Evolutionary conservation across 371 early-diverging fungal species (phyloP).

Genomic region (Smittium mucronatum): DNA sequence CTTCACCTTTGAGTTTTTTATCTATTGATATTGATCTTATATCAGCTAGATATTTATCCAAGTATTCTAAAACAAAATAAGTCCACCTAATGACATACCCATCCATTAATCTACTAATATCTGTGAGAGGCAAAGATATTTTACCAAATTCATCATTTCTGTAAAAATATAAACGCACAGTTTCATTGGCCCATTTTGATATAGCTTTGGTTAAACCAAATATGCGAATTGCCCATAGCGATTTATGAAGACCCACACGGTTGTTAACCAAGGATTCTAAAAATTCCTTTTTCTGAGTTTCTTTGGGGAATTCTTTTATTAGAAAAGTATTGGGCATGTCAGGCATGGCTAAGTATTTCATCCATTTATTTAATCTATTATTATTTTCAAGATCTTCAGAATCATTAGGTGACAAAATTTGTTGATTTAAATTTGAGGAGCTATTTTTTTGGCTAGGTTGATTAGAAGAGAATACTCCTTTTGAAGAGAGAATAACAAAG

Average conservation of each 20-base stretch:
- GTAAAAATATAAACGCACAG: neutral
- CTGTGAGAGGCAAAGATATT: neutral
- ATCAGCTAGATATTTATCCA: neutral
- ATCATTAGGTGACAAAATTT: neutral
- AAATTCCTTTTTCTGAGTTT: neutral
- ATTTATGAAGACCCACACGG: neutral
- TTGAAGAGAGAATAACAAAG: neutral
- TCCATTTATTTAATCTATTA: constrained; percentile 1
- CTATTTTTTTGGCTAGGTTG: neutral
- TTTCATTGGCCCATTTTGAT: neutral
- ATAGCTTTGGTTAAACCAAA: neutral
- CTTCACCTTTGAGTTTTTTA: neutral
- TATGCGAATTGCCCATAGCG: neutral
- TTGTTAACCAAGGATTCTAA: neutral
- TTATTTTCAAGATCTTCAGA: neutral
- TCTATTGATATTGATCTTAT: neutral
- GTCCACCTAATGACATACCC: constrained; percentile 5
- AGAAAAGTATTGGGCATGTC: neutral
- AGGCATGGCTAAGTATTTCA: neutral
- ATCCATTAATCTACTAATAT: neutral
- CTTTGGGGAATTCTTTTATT: neutral
- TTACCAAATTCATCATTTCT: neutral
- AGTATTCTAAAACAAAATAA: neutral
- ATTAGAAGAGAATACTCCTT: neutral
- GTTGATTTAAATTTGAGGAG: neutral